These are phyloP conservation scores for Penicillium canariense DNA, from an alignment of 495 filamentous ascomycete genomes.

Conservation along the genomic window DNA sequence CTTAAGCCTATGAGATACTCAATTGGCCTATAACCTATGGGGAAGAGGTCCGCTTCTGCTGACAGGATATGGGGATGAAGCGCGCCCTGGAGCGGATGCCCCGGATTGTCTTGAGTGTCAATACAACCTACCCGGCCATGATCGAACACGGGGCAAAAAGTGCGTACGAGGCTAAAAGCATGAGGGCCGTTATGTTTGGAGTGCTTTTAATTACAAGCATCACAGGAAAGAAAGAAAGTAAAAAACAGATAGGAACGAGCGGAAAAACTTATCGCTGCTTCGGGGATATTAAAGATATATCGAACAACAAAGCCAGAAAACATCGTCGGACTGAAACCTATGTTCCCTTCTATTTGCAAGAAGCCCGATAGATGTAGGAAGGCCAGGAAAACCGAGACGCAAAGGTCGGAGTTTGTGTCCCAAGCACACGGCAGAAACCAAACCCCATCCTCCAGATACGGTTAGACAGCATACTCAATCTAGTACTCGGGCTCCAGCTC, in stretches of 20 bases:
- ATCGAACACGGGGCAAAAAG: neutral
- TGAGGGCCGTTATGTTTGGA: neutral
- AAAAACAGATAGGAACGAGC: slow-evolving; percentile 31
- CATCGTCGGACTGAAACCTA: slow-evolving; percentile 44
- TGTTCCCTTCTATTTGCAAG: slow-evolving; percentile 46
- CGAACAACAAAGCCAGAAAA: slow-evolving; percentile 43
- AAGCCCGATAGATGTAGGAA: slow-evolving; percentile 30
- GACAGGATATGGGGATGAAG: no score
- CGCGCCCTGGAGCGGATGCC: no score
- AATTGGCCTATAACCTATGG: neutral
- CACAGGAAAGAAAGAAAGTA: slow-evolving; percentile 3
- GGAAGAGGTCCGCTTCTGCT: neutral
- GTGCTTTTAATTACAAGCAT: slow-evolving; percentile 29
- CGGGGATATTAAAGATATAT: slow-evolving; percentile 52
- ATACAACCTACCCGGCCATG: slow-evolving; percentile 4
- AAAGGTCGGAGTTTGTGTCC: slow-evolving; percentile 27
- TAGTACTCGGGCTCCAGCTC: slow-evolving; percentile 96
- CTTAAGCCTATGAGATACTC: neutral
- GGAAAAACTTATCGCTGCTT: slow-evolving; percentile 45
- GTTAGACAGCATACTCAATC: slow-evolving; percentile 30
- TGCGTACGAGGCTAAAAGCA: neutral
- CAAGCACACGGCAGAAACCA: slow-evolving; percentile 25
- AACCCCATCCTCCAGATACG: slow-evolving; percentile 19
- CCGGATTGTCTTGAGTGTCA: no score
- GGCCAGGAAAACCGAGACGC: slow-evolving; percentile 24